A percentile compares a stretch with the other conserved stretches of the same genome.
These are phyloP conservation scores for Orbilia blumenaviensis DNA, from an alignment of 2,329 filamentous ascomycete genomes.

Conservation along the genomic window DNA sequence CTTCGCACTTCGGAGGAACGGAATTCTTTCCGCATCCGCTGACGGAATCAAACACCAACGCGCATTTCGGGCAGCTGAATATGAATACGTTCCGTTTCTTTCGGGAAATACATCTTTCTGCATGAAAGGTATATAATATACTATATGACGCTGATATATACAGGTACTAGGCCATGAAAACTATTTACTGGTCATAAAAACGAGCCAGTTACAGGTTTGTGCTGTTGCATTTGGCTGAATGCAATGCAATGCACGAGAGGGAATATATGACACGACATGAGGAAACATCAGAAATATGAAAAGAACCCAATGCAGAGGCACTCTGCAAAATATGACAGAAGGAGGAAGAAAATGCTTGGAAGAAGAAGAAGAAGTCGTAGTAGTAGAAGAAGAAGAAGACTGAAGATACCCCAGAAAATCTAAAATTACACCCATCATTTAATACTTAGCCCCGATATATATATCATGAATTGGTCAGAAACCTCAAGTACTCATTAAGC, in stretches of 20 bases:
- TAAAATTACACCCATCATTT: neutral
- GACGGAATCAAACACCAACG: conserved; percentile 19
- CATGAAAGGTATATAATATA: no score
- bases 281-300: neutral
- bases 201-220: neutral
- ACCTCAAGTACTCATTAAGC: conserved; percentile 36
- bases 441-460: neutral
- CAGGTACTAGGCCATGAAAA: neutral
- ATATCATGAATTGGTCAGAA: conserved; percentile 16
- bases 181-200: neutral
- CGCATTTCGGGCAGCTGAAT: neutral
- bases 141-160: neutral
- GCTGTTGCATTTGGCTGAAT: no score
- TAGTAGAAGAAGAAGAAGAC: no score
- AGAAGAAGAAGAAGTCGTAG: no score
- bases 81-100: no score
- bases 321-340: no score
- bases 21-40: conserved; percentile 24
- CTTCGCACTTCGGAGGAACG: conserved; percentile 24
- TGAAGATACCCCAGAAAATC: no score
- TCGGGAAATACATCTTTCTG: no score
- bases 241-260: neutral
- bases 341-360: no score
- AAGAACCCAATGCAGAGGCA: neutral
- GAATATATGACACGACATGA: neutral